phyloP scores from a whole-genome alignment of 1,284 basidiomycete species.

The Puccinia horiana region DNA sequence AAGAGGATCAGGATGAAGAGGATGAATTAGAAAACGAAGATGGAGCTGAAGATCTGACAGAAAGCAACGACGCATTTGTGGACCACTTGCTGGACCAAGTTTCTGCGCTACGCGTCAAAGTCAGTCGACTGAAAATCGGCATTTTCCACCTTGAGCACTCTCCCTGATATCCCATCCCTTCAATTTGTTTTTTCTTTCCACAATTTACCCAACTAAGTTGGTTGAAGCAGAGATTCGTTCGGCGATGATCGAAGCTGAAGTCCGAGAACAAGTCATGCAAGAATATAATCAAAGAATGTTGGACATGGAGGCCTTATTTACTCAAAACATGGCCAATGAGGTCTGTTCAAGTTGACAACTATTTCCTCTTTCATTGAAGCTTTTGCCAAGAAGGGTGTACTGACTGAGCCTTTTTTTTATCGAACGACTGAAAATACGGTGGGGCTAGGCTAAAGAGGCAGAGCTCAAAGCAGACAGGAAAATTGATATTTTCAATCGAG shows the following conservation, averaged over 20 bases:
- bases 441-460: slow-evolving; percentile 69
- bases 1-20: slow-evolving; percentile 62
- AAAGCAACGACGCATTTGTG: slow-evolving; percentile 78
- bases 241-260: slow-evolving; percentile 80
- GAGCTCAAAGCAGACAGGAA: slow-evolving; percentile 85
- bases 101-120: slow-evolving; percentile 73
- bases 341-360: not conserved
- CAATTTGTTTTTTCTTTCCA: not conserved
- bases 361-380: no score
- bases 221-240: slow-evolving; percentile 84
- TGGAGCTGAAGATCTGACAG: slow-evolving; percentile 52
- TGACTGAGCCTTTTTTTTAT: slow-evolving; percentile 16
- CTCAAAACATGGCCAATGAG: slow-evolving; percentile 59
- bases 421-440: not conserved
- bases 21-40: slow-evolving; percentile 60
- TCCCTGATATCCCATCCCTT: slow-evolving; percentile 19
- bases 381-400: no score
- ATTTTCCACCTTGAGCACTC: slow-evolving; percentile 2
- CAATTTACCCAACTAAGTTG: slow-evolving; percentile 63
- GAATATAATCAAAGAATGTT: slow-evolving; percentile 84
- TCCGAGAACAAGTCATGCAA: slow-evolving; percentile 82
- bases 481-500: slow-evolving; percentile 73
- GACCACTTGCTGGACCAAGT: slow-evolving; percentile 90
- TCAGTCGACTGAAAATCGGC: slow-evolving; percentile 54
- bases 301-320: slow-evolving; percentile 76